These are phyloP conservation scores for Sarocladium strictum DNA, from an alignment of 2,329 filamentous ascomycete genomes.

Conservation along the genomic window DNA sequence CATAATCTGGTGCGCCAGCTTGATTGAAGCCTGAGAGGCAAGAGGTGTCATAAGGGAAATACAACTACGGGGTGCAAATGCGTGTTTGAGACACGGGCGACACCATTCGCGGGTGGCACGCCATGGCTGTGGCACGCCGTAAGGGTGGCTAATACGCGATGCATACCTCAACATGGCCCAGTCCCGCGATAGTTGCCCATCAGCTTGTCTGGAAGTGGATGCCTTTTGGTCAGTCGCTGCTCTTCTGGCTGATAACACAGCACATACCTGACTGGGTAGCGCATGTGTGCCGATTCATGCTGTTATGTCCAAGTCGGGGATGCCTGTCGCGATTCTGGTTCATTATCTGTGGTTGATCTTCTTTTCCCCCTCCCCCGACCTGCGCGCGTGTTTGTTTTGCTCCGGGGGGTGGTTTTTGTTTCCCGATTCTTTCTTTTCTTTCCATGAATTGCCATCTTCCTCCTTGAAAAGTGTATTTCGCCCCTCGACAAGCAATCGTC, in stretches of 20 bases:
- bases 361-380: no score
- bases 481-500: no score
- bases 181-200: neutral
- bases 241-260: neutral
- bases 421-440: neutral
- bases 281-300: neutral
- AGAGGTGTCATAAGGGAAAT: neutral
- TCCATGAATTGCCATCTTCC: neutral
- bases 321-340: conserved; percentile 3
- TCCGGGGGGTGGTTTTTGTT: neutral
- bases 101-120: neutral
- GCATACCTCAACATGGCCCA: conserved; percentile 6
- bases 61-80: no score
- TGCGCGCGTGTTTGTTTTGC: no score
- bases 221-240: neutral
- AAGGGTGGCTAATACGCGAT: neutral
- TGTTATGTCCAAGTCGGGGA: neutral
- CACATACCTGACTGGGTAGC: conserved; percentile 3
- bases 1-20: neutral
- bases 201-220: neutral
- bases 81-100: neutral
- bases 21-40: neutral
- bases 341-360: neutral
- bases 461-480: no score
- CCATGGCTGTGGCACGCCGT: neutral